These are phyloP conservation scores for Cladosporium sp. DNA, from an alignment of 2,329 filamentous ascomycete genomes.

Conservation along the genomic window DNA sequence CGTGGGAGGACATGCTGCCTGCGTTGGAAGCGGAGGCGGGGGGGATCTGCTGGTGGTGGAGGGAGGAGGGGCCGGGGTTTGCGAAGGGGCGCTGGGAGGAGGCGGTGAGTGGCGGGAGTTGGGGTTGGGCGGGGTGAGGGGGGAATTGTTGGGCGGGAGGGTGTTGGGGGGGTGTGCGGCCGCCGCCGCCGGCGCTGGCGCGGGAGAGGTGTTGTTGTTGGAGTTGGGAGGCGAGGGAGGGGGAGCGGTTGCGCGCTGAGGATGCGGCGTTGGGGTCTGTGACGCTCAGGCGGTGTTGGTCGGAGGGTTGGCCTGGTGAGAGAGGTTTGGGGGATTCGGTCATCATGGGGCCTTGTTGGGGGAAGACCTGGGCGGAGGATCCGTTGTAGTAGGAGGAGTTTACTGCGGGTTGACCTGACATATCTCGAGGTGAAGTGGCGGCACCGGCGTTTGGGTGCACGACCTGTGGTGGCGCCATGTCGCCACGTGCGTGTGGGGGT, in stretches of 20 bases:
- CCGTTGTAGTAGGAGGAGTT: conserved; percentile 23
- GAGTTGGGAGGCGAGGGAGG: conserved; percentile 59
- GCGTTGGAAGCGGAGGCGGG: conserved; percentile 39
- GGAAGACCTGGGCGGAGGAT: conserved; percentile 53
- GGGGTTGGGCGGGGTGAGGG: conserved; percentile 14
- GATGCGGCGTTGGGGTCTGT: conserved; percentile 35
- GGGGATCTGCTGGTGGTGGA: conserved; percentile 32
- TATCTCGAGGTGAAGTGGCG: conserved; percentile 31
- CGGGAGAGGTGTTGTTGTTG: conserved; percentile 55
- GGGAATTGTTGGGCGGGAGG: conserved; percentile 25
- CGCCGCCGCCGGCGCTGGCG: conserved; percentile 53
- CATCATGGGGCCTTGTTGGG: conserved; percentile 55
- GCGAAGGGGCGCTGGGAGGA: background rate
- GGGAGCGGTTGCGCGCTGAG: conserved; percentile 53
- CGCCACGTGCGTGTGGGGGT: conserved; percentile 21
- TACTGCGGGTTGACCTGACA: conserved; percentile 26
- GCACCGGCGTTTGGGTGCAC: conserved; percentile 27
- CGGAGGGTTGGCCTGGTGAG: conserved; percentile 54
- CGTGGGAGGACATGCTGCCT: conserved; percentile 47
- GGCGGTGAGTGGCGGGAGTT: conserved; percentile 32
- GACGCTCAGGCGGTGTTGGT: conserved; percentile 49
- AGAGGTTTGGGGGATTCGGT: conserved; percentile 84
- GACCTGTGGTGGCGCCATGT: conserved; percentile 32
- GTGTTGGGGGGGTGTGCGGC: conserved; percentile 45
- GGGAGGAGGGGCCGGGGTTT: conserved; percentile 31